Base-by-base conservation (phyloP, 345 rosid species). In the Linum lewisii region DNA sequence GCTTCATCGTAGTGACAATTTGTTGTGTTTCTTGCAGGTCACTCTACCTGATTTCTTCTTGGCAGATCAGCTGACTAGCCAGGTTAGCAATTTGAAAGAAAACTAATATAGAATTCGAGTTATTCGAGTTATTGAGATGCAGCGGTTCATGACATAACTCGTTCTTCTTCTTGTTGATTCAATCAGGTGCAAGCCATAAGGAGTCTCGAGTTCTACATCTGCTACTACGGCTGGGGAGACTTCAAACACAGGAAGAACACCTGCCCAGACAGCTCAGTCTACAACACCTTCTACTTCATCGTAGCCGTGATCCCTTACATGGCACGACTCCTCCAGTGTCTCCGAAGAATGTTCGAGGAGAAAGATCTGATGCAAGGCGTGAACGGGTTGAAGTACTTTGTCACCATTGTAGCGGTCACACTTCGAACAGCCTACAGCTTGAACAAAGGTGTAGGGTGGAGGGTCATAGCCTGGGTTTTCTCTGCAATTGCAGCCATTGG, bases 41-140 rank as follows among this genome's bases (percentile, higher is more conserved):
- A 77, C 77, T n/a, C 82, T 89, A 21, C 84, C 88, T 21, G 97
- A 89, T 69, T 89, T 86, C 76, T 84, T 89, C 79, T 73, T 89
- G 57, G 92, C 85, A n/a, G 92, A 90, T 73, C 97, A 90, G 34
- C 67, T 90, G 20, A 90, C 97, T 7, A 82, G 85, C 76, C 96
- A 88, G 84, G 95, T 84, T 21, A 54, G 73, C 64, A 42, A 47
- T 56, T 32, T 29, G 4, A 29, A 29, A 29, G n/a, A 29, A 8
- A 29, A 1, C 34, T 29, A 29, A 29, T 52, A n/a, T n/a, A n/a
- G n/a, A n/a, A n/a, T n/a, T n/a, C n/a, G n/a, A n/a, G n/a, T n/a
- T n/a, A n/a, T n/a, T n/a, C n/a, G n/a, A n/a, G n/a, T n/a, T n/a
- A n/a, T n/a, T n/a, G n/a, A n/a, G n/a, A n/a, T n/a, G n/a, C n/a